These are phyloP conservation scores for Fragaria iinumae DNA, from an alignment of 306 rosid genomes.

Conservation along the genomic window DNA sequence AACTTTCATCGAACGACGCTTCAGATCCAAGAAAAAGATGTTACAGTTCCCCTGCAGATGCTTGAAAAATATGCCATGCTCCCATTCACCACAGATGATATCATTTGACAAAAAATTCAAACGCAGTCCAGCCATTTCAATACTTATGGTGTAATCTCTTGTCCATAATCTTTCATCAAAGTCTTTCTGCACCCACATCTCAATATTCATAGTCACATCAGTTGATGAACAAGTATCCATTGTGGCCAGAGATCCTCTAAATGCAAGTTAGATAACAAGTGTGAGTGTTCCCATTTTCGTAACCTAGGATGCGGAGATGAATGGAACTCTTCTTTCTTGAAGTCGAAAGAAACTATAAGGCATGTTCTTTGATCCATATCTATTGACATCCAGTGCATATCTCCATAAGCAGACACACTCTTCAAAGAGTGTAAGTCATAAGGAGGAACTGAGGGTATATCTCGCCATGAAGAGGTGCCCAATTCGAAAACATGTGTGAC, in stretches of 20 bases:
- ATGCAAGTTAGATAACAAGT: background rate
- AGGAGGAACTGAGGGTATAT: slow-evolving; percentile 8
- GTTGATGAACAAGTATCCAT: background rate
- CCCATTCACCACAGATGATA: background rate
- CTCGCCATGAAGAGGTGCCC: background rate
- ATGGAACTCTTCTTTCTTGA: background rate
- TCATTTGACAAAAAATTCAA: background rate
- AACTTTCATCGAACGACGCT: background rate
- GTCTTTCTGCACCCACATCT: slow-evolving; percentile 4
- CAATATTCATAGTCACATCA: background rate
- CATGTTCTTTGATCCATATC: background rate
- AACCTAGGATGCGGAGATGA: background rate
- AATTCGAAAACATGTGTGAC: background rate
- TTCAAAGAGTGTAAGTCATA: background rate
- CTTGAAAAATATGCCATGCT: background rate
- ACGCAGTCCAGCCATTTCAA: background rate
- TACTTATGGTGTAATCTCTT: background rate
- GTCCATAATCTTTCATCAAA: background rate
- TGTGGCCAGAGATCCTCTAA: background rate
- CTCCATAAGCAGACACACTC: background rate
- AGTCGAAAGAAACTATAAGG: background rate
- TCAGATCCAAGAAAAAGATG: background rate
- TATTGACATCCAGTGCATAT: background rate
- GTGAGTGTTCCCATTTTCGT: background rate
- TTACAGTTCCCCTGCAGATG: background rate